Evolutionary conservation across 768 basidiomycete genomes (phyloP), one percentile per base, ranked within the genome.

Genomic region (Lyophyllum atratum): DNA sequence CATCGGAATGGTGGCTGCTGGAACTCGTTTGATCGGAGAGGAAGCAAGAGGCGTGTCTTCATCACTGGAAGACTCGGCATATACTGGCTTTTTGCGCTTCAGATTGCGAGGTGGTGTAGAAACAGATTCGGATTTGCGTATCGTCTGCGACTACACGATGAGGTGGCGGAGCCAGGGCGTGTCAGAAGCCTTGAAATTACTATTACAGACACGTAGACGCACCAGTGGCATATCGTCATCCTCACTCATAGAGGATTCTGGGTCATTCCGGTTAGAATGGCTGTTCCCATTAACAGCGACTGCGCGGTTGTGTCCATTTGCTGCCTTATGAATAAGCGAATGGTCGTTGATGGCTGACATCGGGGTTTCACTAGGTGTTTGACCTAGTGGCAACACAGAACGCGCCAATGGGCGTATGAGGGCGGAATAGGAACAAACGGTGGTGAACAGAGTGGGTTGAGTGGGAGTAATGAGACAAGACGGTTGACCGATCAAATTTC

Each of bases 201-300:
- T 57, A 59, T 43, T 37, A 44, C 55, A 64, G 46, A 28, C 26
- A 45, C 12, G 26, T 55, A 59, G 44, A 76, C 83, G 62, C 70
- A 92, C 91, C 69, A 90, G 76, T 44, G 89, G 89, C 71, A 85
- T 71, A 64, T 90, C 87, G 45, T 87, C 85, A 50, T 85, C 87
- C 56, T 89, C 88, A 60, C 86, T 89, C 81, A 86, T 81, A 24
- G 79, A 75, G 49, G 66, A 74, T 54, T 76, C 72, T 55, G 75
- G 72, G 22, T 70, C 71, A 24, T 75, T 74, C 55, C 55, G 56
- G 65, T 72, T 69, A 58, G 73, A 72, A 65, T 76, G 77, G 47
- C 76, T 75, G 61, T 84, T 83, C 56, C 75, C 74, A 60, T 80
- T 80, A 59, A 69, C 70, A 69, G 69, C 72, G 63, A 73, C 68